Evolutionary conservation across 2,329 filamentous ascomycete genomes (phyloP), one percentile per base, ranked within the genome.

Genomic region (Alternaria incomplexa): DNA sequence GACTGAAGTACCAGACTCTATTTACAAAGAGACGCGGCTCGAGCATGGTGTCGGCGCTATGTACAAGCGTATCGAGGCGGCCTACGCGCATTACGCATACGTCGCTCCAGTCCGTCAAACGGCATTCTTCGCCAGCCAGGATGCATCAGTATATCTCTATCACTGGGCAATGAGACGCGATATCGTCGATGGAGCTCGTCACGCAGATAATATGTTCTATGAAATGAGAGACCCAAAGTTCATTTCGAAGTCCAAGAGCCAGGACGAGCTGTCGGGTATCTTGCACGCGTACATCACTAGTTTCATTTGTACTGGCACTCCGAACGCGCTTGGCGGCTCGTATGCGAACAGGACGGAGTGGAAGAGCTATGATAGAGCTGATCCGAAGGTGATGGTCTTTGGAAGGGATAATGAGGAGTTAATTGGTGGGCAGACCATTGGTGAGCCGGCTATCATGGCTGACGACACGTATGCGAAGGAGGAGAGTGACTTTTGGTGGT

Each of bases 31-130:
- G 50, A 78, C 79, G 28, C 50, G 59, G 11, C 77, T 84, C n/a
- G 30, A 63, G 2, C 28, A 58, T 2, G 47, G 52, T 8, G 53
- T 58, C 4, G 87, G 87, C 1, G 65, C 80, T 6, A 86, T 90
- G 73, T 90, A 85, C 79, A 82, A 83, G 54, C 83, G 88, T 2
- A 78, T 89, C 4, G 86, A 88, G 68, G 85, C 86, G 10, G 87
- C 87, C 0, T 91, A 91, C 73, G 86, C 83, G 0, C 86, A 90
- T 71, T 90, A 88, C 70, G 88, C 87, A 0, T 90, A 90, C 70
- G 86, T 89, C 51, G 87, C 86, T 22, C 89, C 89, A 0, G 87
- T 90, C 0, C 80, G 89, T 4, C 87, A 90, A 73, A 88, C 86
- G 0, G 88, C 86, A 0, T 80, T 85, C 58, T 82, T 81, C 26